Conservation (phyloP, 805 yeast genomes). For the Wickerhamomyces chambardii region DNA sequence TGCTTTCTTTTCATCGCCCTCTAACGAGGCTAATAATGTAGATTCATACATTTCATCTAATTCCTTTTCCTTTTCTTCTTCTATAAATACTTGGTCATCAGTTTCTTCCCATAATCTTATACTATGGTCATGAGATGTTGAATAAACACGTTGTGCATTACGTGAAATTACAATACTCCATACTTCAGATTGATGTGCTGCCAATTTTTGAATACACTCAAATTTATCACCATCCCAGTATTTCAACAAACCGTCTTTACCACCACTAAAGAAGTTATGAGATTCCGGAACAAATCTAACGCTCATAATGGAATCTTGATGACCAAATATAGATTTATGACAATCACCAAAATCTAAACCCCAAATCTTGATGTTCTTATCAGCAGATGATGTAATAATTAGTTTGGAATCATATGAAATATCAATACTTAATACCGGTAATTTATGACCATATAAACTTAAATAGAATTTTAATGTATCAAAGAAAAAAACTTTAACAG, state of each 20-base stretch:
- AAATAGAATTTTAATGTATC: constrained; percentile 84
- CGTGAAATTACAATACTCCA: constrained; percentile 83
- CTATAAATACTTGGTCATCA: constrained; percentile 91
- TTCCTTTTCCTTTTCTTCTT: constrained; percentile 95
- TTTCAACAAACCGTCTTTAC: constrained; percentile 84
- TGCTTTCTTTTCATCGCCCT: constrained; percentile 34
- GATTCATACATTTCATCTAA: constrained; percentile 86
- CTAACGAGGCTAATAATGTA: constrained; percentile 66
- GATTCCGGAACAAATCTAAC: constrained; percentile 79
- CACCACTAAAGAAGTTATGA: constrained; percentile 83
- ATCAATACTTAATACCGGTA: constrained; percentile 90
- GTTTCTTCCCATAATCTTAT: constrained; percentile 91
- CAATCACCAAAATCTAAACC: constrained; percentile 99
- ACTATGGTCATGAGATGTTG: constrained; percentile 90
- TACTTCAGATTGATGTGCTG: constrained; percentile 86
- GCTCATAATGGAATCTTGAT: constrained; percentile 90
- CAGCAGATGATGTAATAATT: constrained; percentile 91
- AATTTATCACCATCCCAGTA: constrained; percentile 99
- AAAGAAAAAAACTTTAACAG: constrained; percentile 88
- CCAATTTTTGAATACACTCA: constrained; percentile 81
- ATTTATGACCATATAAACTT: constrained; percentile 90
- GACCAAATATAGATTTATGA: constrained; percentile 94
- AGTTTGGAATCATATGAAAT: constrained; percentile 84
- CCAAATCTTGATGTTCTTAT: constrained; percentile 96
- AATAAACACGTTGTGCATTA: constrained; percentile 62